Evolutionary conservation across 2,329 filamentous ascomycete genomes (phyloP).

Genomic region (Aaosphaeria pasadenensis): DNA sequence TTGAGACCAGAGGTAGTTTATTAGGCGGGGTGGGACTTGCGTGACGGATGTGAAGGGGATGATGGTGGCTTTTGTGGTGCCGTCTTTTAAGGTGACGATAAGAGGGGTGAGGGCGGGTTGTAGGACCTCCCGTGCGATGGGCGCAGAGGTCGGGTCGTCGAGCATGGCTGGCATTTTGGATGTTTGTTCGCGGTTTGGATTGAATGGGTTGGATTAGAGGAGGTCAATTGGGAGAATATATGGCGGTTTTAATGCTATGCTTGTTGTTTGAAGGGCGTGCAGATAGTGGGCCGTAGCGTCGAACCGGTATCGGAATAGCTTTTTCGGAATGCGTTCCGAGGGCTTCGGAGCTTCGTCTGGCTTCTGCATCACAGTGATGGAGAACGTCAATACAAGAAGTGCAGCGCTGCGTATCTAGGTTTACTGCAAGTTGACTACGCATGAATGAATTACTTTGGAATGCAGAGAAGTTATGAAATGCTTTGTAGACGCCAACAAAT

Average conservation of each 20-base stretch:
- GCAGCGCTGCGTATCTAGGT: too few species aligned
- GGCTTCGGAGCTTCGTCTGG: too few species aligned
- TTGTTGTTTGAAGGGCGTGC: too few species aligned
- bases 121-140: constrained; percentile 66
- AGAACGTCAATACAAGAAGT: too few species aligned
- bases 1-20: constrained; percentile 72
- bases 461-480: too few species aligned
- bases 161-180: constrained; percentile 66
- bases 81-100: constrained; percentile 74
- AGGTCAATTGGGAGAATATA: neutral
- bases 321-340: too few species aligned
- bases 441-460: too few species aligned
- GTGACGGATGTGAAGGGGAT: constrained; percentile 70
- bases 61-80: constrained; percentile 69
- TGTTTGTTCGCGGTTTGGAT: neutral
- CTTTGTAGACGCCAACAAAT: too few species aligned
- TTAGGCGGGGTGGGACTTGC: constrained; percentile 67
- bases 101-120: constrained; percentile 65
- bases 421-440: too few species aligned
- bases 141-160: constrained; percentile 66
- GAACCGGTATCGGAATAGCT: too few species aligned
- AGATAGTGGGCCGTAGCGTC: too few species aligned
- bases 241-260: neutral
- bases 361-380: too few species aligned
- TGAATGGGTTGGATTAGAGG: neutral